Evolutionary conservation across 768 basidiomycete genomes (phyloP), one percentile per base, ranked within the genome.

Genomic region (Boletus speciosus): DNA sequence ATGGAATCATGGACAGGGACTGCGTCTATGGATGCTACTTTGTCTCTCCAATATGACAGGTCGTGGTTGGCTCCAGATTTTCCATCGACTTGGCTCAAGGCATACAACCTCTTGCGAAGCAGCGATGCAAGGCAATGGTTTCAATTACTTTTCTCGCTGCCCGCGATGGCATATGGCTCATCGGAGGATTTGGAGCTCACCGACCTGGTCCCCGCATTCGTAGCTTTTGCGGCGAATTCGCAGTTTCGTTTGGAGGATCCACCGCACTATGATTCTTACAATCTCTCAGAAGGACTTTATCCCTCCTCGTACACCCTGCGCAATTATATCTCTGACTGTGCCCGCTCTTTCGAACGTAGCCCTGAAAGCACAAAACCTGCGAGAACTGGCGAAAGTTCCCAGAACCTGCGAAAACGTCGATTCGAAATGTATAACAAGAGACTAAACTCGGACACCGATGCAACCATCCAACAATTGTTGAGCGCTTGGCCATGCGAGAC

Each of bases 121-220:
- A 25, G 41, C 31, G 15, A 49, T 1, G 54, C 49, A n/a, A 7
- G n/a, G 12, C 52, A 64, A 40, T 59, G 57, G 50, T 62, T 36
- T 15, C 61, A 55, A 15, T 21, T 76, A 9, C 47, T 64, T 14
- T 76, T 76, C 46, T 61, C 66, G 2, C 56, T 75, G 6, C 59
- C 71, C 3, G 63, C 71, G 2, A 64, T 74, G 63, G 64, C 58
- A 12, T 75, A 72, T 56, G 44, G 46, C 4, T 67, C 65, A 0
- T 40, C 61, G 1, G 9, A 19, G 19, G 19, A 19, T 19, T 19
- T 19, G 19, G 19, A 53, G 0, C 35, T 43, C 4, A n/a, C 32
- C 3, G 51, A 54, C 6, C 61, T 71, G 38, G 56, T 73, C n/a
- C 63, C 67, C 0, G 63, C 64, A 1, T 49, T 76, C 2, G 43